Evolutionary conservation across 345 rosid genomes (phyloP).

Genomic region (Pelargonium nanum): DNA sequence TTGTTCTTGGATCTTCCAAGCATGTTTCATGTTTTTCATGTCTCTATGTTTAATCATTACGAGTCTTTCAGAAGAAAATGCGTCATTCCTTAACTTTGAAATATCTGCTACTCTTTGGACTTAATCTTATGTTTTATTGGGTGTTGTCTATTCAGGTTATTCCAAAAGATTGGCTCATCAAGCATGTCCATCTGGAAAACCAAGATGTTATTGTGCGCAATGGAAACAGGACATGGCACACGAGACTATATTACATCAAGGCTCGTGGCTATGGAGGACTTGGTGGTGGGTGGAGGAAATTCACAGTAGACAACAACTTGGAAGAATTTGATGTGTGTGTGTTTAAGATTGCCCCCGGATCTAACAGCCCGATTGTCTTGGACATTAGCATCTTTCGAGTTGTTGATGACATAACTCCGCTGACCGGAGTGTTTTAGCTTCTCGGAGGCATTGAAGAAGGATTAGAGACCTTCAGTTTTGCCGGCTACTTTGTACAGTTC

Average conservation of each 20-base stretch:
- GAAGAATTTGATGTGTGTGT: slow-evolving; percentile 40
- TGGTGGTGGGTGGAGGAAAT: slow-evolving; percentile 40
- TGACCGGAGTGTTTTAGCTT: slow-evolving; percentile 11
- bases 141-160: slow-evolving; percentile 15
- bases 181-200: slow-evolving; percentile 17
- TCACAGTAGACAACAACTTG: slow-evolving; percentile 35
- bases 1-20: not conserved
- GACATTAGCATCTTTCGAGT: slow-evolving; percentile 32
- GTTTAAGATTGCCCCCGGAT: slow-evolving; percentile 20
- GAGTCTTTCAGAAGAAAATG: no score
- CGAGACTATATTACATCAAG: slow-evolving; percentile 12
- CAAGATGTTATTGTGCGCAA: slow-evolving; percentile 28
- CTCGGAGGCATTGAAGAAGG: no score
- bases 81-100: no score
- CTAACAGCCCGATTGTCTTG: slow-evolving; percentile 17
- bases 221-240: slow-evolving; percentile 25
- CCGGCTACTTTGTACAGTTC: no score
- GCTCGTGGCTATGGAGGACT: slow-evolving; percentile 27
- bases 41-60: no score
- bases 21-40: no score
- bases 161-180: slow-evolving; percentile 26
- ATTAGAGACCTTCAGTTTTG: no score
- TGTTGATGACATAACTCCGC: slow-evolving; percentile 13
- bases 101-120: no score
- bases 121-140: not conserved